Conservation (phyloP, 495 filamentous ascomycete genomes). For the Xylaria longipes region DNA sequence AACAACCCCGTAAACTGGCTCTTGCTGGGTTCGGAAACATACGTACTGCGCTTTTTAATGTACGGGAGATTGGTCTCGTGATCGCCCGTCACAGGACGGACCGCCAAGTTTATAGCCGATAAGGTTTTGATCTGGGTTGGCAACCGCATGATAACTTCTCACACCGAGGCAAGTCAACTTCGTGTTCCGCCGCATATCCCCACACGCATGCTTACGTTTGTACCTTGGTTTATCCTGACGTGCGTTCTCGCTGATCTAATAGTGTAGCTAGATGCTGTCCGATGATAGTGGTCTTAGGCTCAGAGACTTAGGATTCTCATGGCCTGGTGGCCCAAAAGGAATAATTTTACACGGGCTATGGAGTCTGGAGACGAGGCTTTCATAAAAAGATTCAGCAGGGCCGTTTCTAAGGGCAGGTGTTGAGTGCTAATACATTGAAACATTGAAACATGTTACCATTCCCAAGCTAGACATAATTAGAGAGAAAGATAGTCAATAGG, state of each 20-base stretch:
- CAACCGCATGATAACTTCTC: neutral
- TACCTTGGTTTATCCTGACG: neutral
- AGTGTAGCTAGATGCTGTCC: neutral
- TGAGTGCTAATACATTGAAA: no score
- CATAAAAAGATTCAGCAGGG: no score
- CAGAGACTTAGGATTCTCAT: no score
- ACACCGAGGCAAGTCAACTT: neutral
- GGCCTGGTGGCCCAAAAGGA: no score
- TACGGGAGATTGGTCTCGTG: neutral
- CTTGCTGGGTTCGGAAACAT: no score
- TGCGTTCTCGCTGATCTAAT: neutral
- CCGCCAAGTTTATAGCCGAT: neutral
- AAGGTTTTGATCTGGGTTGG: neutral
- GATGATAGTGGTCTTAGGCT: no score
- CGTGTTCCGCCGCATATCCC: neutral
- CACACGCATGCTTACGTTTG: neutral
- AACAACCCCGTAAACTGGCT: neutral
- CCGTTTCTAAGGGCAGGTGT: no score
- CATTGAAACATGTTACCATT: no score
- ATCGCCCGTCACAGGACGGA: neutral
- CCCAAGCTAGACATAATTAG: no score
- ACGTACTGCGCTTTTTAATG: neutral
- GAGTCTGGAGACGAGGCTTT: no score
- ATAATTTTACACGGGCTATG: no score
- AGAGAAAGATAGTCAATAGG: neutral